Evolutionary conservation across 257 asterid genomes (phyloP).

Genomic region (Misopates orontium): DNA sequence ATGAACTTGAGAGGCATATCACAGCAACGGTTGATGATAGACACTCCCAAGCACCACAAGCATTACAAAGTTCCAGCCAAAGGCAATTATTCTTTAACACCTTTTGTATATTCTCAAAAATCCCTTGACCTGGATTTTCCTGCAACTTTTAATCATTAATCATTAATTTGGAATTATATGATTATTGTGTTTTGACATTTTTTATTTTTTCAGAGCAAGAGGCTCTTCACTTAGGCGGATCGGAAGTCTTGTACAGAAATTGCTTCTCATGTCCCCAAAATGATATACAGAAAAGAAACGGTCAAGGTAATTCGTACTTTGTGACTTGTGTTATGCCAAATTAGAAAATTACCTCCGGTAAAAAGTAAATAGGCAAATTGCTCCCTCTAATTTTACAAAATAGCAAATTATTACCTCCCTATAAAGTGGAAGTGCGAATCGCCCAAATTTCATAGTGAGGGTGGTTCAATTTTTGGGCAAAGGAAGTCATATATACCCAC

Average conservation of each 20-base stretch:
- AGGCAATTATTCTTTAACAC: constrained; percentile 1
- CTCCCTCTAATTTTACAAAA: too few relatives aligned
- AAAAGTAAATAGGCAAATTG: too few relatives aligned
- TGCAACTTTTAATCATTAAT: neutral
- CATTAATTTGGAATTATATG: neutral
- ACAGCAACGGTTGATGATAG: constrained; percentile 31
- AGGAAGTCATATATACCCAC: too few relatives aligned
- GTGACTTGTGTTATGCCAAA: neutral
- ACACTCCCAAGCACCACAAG: constrained; percentile 37
- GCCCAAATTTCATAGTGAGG: too few relatives aligned
- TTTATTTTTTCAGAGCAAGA: constrained; percentile 22
- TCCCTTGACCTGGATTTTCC: neutral
- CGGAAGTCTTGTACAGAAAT: constrained; percentile 22
- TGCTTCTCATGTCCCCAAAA: constrained; percentile 29
- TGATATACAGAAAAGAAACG: constrained; percentile 24
- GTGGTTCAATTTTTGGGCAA: too few relatives aligned
- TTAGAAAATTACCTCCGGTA: too few relatives aligned
- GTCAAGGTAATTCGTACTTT: constrained; percentile 36
- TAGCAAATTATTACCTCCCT: too few relatives aligned
- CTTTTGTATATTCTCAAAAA: neutral
- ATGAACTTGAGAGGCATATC: constrained; percentile 31
- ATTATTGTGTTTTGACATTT: neutral
- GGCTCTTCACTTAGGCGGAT: constrained; percentile 7
- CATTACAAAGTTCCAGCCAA: constrained; percentile 44
- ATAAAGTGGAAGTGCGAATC: too few relatives aligned